Conservation (phyloP, 768 basidiomycete species). For the Leccinum boreale region DNA sequence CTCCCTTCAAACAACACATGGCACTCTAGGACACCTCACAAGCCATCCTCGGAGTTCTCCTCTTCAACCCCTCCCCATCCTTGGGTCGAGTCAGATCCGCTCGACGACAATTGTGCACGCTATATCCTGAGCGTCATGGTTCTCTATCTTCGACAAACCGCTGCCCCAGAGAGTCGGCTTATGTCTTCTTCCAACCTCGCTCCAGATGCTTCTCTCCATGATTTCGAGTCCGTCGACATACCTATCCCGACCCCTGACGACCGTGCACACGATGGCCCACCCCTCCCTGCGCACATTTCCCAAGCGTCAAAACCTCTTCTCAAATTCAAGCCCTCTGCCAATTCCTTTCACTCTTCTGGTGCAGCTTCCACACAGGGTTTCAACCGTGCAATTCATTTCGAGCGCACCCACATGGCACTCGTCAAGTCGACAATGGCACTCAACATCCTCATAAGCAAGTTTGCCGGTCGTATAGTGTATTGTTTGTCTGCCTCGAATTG, state of each 20-base stretch:
- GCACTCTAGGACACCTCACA: slow-evolving; percentile 29
- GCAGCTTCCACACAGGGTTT: slow-evolving; percentile 25
- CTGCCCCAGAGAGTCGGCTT: slow-evolving; percentile 50
- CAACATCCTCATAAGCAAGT: slow-evolving; percentile 63
- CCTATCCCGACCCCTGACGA: slow-evolving; percentile 25
- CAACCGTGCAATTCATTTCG: slow-evolving; percentile 40
- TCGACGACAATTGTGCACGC: slow-evolving; percentile 79
- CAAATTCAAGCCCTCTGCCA: slow-evolving; percentile 36
- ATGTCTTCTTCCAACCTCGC: slow-evolving; percentile 60
- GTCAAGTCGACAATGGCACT: slow-evolving; percentile 53
- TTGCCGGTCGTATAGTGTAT: slow-evolving; percentile 76
- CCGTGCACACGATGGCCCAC: slow-evolving; percentile 15
- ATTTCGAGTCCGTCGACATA: slow-evolving; percentile 61
- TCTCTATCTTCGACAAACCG: slow-evolving; percentile 73
- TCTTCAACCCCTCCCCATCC: slow-evolving; percentile 34
- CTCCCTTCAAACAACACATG: slow-evolving; percentile 27
- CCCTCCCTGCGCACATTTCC: slow-evolving; percentile 43
- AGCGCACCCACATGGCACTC: slow-evolving; percentile 61
- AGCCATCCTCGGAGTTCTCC: slow-evolving; percentile 41
- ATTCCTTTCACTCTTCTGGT: slow-evolving; percentile 40
- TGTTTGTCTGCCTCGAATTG: slow-evolving; percentile 89
- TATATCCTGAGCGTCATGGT: slow-evolving; percentile 83
- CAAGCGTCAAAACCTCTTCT: slow-evolving; percentile 30
- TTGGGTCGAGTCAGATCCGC: slow-evolving; percentile 64
- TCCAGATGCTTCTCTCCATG: slow-evolving; percentile 64